Conservation (phyloP, 2,329 filamentous ascomycete species). For the Alternaria triticimaculans region DNA sequence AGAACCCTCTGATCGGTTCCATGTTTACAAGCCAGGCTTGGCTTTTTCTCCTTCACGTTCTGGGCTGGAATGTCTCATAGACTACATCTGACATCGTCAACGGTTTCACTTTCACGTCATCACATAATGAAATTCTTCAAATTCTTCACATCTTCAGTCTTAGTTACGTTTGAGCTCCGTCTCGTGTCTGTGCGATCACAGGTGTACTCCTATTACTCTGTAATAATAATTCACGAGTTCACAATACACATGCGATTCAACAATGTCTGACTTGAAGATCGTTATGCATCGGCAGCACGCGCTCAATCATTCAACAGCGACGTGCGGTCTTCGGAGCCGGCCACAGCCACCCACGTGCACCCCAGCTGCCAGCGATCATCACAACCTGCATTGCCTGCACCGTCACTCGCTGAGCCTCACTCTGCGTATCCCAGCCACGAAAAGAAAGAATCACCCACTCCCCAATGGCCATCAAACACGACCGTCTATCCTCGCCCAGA, state of each 20-base stretch:
- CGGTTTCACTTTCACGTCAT: neutral
- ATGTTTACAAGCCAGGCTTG: conserved; percentile 13
- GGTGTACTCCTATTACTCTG: neutral
- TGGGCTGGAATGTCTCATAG: conserved; percentile 5
- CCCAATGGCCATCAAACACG: neutral
- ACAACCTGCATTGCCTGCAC: neutral
- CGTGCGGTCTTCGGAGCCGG: neutral
- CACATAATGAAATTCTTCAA: neutral
- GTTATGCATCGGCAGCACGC: neutral
- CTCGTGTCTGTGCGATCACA: neutral
- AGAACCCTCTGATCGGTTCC: conserved; percentile 32
- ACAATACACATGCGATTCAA: neutral
- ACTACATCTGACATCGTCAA: conserved; percentile 4
- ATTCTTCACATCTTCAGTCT: neutral
- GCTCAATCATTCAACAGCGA: neutral
- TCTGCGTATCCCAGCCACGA: neutral
- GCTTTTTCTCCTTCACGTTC: conserved; percentile 1
- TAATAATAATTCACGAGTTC: neutral
- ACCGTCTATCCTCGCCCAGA: neutral
- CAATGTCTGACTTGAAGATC: neutral
- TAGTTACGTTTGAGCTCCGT: neutral
- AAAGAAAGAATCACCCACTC: neutral
- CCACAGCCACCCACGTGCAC: neutral
- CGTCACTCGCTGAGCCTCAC: neutral
- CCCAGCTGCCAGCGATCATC: neutral